Evolutionary conservation across 2,329 filamentous ascomycete species (phyloP).

Genomic region (Hansfordia pulvinata): DNA sequence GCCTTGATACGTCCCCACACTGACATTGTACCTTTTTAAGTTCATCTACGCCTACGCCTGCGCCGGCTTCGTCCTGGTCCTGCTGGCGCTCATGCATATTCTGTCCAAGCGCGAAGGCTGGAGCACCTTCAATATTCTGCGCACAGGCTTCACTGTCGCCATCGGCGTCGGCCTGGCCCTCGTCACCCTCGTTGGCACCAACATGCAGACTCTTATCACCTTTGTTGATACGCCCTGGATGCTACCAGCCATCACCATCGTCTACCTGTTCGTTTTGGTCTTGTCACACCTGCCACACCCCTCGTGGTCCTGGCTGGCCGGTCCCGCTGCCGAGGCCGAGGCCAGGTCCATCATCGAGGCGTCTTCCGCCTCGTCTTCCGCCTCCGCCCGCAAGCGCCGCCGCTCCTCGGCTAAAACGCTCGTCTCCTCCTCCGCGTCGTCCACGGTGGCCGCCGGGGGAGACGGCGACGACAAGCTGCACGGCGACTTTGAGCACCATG

Average conservation of each 20-base stretch:
- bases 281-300: neutral
- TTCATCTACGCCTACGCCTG: conserved; percentile 1
- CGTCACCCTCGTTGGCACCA: neutral
- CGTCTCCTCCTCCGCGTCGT: too few species aligned
- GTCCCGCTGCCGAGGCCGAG: too few species aligned
- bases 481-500: too few species aligned
- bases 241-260: conserved; percentile 1
- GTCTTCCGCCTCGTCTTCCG: too few species aligned
- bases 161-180: neutral
- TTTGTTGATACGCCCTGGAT: neutral
- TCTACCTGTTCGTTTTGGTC: neutral
- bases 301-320: too few species aligned
- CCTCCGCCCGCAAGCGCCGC: too few species aligned
- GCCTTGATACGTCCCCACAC: too few species aligned
- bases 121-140: neutral
- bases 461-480: too few species aligned
- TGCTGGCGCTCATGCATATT: neutral
- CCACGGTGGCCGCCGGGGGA: too few species aligned
- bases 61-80: conserved; percentile 1
- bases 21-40: neutral
- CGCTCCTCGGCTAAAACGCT: too few species aligned
- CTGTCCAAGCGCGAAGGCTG: conserved; percentile 1
- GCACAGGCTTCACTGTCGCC: neutral
- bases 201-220: neutral
- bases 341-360: too few species aligned